Base-by-base conservation (phyloP, 331 rosid genomes). In the Erythrophleum ivorense region DNA sequence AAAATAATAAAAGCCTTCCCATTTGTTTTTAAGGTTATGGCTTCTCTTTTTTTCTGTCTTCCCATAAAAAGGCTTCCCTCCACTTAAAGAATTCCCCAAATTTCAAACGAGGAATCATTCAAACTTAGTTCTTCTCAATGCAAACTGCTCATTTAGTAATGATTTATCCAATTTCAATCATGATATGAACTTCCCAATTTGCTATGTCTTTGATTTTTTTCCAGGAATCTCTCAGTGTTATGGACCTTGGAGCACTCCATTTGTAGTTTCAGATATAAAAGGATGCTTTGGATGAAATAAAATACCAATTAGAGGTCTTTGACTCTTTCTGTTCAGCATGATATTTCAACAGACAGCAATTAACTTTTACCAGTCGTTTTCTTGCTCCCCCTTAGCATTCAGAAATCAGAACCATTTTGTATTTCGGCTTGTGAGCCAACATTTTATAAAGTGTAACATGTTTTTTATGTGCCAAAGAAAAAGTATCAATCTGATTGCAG, bases 381-480 rank as follows among this genome's bases (percentile, higher is more conserved):
- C 16, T 21, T 14, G 33, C 9, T 53, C 34, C 5, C 57, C 36
- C 34, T 31, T 18, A 14, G 21, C 65, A 80, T 60, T 80, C 6
- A 69, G 45, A 71, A 80, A 48, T 80, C 6, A 69, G 45, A 71
- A 49, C 19, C 33, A 57, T 58, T 31, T 33, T 16, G 64, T 53
- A 36, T 31, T 78, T 41, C 69, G 67, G 33, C 70, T n/a, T 55
- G 36, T n/a, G 48, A 69, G 7, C 5, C 3, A 45, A 29, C 52
- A 38, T 62, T 64, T 54, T 59, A 11, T 46, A 9, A 31, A 41
- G 57, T 15, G 31, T n/a, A 6, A 43, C 12, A 50, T 53, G 68
- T 40, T 16, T 83, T 82, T 49, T 10, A 31, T 19, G 13, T 13
- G 54, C 62, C 65, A 79, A 58, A 21, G 52, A 48, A 50, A 67